Evolutionary conservation across 352 stramenopile genomes (phyloP).

Genomic region (Phytophthora podocarpi): DNA sequence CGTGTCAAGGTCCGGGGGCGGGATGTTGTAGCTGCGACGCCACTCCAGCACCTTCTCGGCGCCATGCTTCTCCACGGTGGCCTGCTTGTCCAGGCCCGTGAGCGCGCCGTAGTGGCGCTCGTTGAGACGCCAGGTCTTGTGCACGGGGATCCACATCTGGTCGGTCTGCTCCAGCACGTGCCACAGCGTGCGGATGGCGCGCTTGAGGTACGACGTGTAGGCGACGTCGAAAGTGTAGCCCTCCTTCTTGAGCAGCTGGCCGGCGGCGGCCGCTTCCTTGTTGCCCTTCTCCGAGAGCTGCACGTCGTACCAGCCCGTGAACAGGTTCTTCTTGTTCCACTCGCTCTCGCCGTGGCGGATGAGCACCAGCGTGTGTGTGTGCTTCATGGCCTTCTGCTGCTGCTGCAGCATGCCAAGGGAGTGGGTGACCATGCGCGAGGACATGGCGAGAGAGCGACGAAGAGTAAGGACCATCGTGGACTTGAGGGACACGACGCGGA

Average conservation of each 20-base stretch:
- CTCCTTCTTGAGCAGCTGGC: constrained; percentile 89
- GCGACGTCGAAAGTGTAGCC: constrained; percentile 95
- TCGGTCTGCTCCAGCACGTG: constrained; percentile 94
- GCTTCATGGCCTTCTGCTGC: constrained; percentile 68
- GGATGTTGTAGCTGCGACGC: constrained; percentile 98
- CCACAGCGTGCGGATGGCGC: constrained; percentile 94
- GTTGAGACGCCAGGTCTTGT: constrained; percentile 94
- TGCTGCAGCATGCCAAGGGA: constrained; percentile 49
- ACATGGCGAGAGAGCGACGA: constrained; percentile 52
- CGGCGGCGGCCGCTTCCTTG: constrained; percentile 91
- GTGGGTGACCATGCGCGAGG: constrained; percentile 34
- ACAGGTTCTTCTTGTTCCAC: constrained; percentile 96
- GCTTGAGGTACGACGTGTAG: constrained; percentile 96
- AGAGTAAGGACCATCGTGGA: constrained; percentile 62
- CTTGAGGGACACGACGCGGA: constrained; percentile 30
- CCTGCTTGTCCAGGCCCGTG: constrained; percentile 91
- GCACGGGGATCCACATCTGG: constrained; percentile 95
- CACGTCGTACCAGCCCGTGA: constrained; percentile 95
- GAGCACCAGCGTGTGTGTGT: constrained; percentile 91
- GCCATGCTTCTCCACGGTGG: constrained; percentile 91
- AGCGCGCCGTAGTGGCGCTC: constrained; percentile 91
- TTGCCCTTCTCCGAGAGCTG: constrained; percentile 91
- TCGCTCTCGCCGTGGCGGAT: constrained; percentile 94
- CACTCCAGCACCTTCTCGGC: constrained; percentile 95
- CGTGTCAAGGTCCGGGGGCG: constrained; percentile 93